Evolutionary conservation across 2,329 filamentous ascomycete genomes (phyloP).

Genomic region (Verruconis gallopava): DNA sequence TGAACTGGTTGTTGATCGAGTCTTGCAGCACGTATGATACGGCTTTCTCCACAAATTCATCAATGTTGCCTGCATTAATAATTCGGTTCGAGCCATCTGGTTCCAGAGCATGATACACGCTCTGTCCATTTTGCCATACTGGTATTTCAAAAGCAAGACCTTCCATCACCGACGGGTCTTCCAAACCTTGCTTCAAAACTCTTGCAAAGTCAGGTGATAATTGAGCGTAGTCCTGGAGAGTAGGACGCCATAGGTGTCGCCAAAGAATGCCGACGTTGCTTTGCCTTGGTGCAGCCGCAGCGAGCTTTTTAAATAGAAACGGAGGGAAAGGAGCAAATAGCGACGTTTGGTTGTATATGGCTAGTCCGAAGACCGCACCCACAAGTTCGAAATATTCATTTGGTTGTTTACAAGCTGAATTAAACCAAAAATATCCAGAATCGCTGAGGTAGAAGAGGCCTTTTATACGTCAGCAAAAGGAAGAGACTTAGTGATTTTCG

Average conservation of each 20-base stretch:
- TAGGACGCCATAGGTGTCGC: slow-evolving; percentile 48
- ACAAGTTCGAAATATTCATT: slow-evolving; percentile 88
- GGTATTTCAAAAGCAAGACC: slow-evolving; percentile 71
- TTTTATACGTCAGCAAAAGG: slow-evolving; percentile 21
- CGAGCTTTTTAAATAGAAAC: slow-evolving; percentile 77
- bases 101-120: slow-evolving; percentile 56
- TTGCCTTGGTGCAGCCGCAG: slow-evolving; percentile 43
- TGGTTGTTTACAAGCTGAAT: slow-evolving; percentile 76
- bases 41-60: slow-evolving; percentile 79
- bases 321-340: slow-evolving; percentile 78
- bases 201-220: slow-evolving; percentile 63
- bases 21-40: slow-evolving; percentile 68
- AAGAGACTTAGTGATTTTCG: not conserved
- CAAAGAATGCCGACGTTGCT: slow-evolving; percentile 12
- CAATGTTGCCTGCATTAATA: slow-evolving; percentile 73
- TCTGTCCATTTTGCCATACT: slow-evolving; percentile 61
- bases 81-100: slow-evolving; percentile 57
- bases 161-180: slow-evolving; percentile 60
- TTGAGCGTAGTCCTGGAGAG: slow-evolving; percentile 70
- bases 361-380: slow-evolving; percentile 73
- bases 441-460: slow-evolving; percentile 90
- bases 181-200: slow-evolving; percentile 62
- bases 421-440: slow-evolving; percentile 85
- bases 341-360: slow-evolving; percentile 92
- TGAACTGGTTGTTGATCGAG: slow-evolving; percentile 69